phyloP scores from a whole-genome alignment of 164 flowering plant species.

The Magnolia changhungtana region DNA sequence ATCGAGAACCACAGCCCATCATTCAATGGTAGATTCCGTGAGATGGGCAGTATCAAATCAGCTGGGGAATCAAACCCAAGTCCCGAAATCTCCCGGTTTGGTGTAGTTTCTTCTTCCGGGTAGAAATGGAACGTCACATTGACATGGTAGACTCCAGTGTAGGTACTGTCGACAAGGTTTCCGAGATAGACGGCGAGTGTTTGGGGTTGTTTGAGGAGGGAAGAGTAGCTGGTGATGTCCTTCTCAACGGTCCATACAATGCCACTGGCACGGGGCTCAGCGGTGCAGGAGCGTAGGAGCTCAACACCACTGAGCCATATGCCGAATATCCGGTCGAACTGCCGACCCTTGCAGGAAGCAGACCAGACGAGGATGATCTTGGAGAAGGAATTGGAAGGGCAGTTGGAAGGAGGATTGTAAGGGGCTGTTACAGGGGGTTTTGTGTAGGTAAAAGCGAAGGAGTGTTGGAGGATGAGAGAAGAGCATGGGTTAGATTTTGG shows the following conservation, averaged over 20 bases:
- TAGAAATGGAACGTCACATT: conserved; percentile 57
- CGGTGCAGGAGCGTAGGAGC: conserved; percentile 86
- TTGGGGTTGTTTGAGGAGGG: conserved; percentile 51
- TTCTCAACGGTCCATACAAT: conserved; percentile 79
- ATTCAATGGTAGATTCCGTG: conserved; percentile 60
- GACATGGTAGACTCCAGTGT: conserved; percentile 83
- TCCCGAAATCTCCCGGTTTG: conserved; percentile 10
- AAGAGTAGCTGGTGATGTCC: conserved; percentile 75
- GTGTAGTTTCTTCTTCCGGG: conserved; percentile 30
- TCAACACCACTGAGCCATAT: conserved; percentile 92
- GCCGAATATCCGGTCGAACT: conserved; percentile 88
- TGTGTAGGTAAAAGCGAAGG: conserved; percentile 59
- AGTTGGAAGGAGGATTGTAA: conserved; percentile 54
- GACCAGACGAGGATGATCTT: conserved; percentile 75
- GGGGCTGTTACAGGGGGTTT: conserved; percentile 50
- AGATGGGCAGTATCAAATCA: conserved; percentile 80
- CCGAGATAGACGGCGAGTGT: conserved; percentile 71
- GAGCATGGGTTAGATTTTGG: conserved; percentile 45
- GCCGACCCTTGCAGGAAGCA: conserved; percentile 71
- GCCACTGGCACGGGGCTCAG: conserved; percentile 75
- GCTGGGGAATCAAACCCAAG: conserved; percentile 33
- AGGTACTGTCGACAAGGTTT: conserved; percentile 48
- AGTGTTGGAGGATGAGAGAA: conserved; percentile 45
- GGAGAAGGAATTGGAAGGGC: conserved; percentile 45
- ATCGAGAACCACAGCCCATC: conserved; percentile 86